Conservation (phyloP, 305 asterid genomes). For the Rubia peregrina region DNA sequence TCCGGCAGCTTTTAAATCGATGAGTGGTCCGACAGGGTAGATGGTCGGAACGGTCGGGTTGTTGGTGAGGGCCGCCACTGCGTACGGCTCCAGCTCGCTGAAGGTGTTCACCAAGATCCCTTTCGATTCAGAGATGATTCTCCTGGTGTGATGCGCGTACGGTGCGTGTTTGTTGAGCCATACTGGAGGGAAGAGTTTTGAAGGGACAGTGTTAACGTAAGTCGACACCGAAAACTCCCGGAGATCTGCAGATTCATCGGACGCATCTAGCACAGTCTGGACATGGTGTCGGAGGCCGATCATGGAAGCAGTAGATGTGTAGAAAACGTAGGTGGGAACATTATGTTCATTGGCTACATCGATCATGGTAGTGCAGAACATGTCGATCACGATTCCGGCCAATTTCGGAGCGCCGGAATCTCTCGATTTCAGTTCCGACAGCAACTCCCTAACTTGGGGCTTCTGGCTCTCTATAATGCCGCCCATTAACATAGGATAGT, state of each 20-base stretch:
- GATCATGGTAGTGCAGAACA: slow-evolving; percentile 38
- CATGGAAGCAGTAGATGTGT: not conserved
- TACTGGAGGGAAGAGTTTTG: slow-evolving; percentile 16
- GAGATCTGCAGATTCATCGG: not conserved
- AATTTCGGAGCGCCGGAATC: slow-evolving; percentile 1
- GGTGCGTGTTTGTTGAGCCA: slow-evolving; percentile 3
- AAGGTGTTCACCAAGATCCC: slow-evolving; percentile 40
- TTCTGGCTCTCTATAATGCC: slow-evolving; percentile 21
- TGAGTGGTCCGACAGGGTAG: slow-evolving; percentile 21
- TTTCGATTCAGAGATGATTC: slow-evolving; percentile 14
- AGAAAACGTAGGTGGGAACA: not conserved
- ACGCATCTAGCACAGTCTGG: not conserved
- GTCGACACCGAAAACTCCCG: slow-evolving; percentile 12
- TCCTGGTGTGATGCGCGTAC: slow-evolving; percentile 4
- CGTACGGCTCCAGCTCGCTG: slow-evolving; percentile 28
- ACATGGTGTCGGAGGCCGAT: not conserved
- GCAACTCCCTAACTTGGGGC: slow-evolving; percentile 4
- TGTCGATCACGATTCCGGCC: slow-evolving; percentile 33
- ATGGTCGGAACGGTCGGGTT: slow-evolving; percentile 14
- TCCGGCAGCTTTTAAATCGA: slow-evolving; percentile 1
- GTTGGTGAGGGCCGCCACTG: slow-evolving; percentile 16
- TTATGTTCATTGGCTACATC: slow-evolving; percentile 39
- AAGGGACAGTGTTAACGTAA: slow-evolving; percentile 22
- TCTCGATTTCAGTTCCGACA: not conserved
- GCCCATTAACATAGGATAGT: not conserved